A percentile compares a stretch with the other conserved stretches of the same genome.
phyloP scores from a whole-genome alignment of 2,329 filamentous ascomycete species.

The Conoideocrella luteorostrata region DNA sequence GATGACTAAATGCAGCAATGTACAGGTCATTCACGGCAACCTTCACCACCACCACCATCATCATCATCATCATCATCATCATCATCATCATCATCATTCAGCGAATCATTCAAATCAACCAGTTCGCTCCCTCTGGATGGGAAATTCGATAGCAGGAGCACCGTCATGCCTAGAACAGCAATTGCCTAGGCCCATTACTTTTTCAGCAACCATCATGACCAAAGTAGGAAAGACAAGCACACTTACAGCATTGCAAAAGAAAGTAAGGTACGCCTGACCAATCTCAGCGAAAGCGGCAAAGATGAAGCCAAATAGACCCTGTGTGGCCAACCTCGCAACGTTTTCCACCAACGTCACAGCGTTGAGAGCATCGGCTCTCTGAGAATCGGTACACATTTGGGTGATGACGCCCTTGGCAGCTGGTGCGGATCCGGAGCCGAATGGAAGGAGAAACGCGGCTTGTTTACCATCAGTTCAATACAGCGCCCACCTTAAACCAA shows the following conservation, averaged over 20 bases:
- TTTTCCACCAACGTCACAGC: constrained; percentile 67
- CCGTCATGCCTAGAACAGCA: constrained; percentile 36
- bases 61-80: too few species aligned
- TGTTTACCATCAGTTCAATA: too few species aligned
- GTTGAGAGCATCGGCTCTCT: constrained; percentile 60
- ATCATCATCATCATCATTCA: too few species aligned
- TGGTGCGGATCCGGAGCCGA: constrained; percentile 62
- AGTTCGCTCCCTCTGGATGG: constrained; percentile 31
- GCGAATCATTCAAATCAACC: too few species aligned
- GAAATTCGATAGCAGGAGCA: constrained; percentile 37
- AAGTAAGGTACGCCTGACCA: constrained; percentile 56
- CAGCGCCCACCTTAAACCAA: too few species aligned
- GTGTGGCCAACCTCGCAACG: constrained; percentile 56
- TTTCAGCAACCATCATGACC: not conserved
- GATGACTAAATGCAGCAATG: too few species aligned
- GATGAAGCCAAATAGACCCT: constrained; percentile 59
- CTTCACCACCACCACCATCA: too few species aligned
- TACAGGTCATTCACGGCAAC: too few species aligned
- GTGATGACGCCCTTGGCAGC: constrained; percentile 69
- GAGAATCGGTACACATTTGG: constrained; percentile 57
- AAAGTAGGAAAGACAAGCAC: not conserved
- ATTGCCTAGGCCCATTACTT: constrained; percentile 36
- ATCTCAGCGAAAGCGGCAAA: constrained; percentile 57
- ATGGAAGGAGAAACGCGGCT: constrained; percentile 58
- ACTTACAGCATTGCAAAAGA: constrained; percentile 59